Evolutionary conservation across 331 rosid species (phyloP), one percentile per base, ranked within the genome.

Genomic region (Acacia pycnantha): DNA sequence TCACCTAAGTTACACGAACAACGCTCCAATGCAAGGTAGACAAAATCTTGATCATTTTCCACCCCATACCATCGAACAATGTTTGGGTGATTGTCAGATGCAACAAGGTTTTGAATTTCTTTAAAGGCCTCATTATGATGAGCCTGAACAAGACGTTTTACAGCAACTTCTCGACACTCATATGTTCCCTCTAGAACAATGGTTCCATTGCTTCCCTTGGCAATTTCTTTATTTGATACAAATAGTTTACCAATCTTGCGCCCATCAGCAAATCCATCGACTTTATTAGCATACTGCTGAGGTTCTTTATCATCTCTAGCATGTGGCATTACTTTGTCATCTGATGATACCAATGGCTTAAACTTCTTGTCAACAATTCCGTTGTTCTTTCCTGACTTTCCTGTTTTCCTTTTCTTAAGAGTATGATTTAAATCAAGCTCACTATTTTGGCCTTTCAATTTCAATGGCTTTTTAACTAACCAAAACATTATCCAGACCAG

Each of bases 51-150:
- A 89, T 95, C 97, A 82, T 69, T 68, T 81, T 95, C 97, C 83
- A 90, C 92, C 53, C 97, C 98, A 69, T 88, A 89, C 98, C 98
- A 95, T 70, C 97, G 81, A 14, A 95, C 94, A 85, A 95, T 87
- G 77, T 93, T 95, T 72, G 95, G 93, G 85, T 95, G 97, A 61
- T 24, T 68, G 70, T 95, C 98, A 77, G 97, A 93, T 67, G 88
- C 91, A 83, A 95, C 85, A 73, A 95, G 94, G 78, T 87, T 93
- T 66, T 90, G 90, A 85, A 95, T 90, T 86, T 95, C 98, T 80
- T 91, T 91, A 72, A 65, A 74, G 65, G 95, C 97, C 74, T 84
- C 83, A 47, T 88, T 87, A 71, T 95, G 90, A 86, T 95, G 97
- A 89, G 91, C 69, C 86, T 85, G 89, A 66, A 95, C 95, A 53